These are phyloP conservation scores for Dictyostelium capitatum DNA, from an alignment of 78 protist genomes.

Conservation along the genomic window DNA sequence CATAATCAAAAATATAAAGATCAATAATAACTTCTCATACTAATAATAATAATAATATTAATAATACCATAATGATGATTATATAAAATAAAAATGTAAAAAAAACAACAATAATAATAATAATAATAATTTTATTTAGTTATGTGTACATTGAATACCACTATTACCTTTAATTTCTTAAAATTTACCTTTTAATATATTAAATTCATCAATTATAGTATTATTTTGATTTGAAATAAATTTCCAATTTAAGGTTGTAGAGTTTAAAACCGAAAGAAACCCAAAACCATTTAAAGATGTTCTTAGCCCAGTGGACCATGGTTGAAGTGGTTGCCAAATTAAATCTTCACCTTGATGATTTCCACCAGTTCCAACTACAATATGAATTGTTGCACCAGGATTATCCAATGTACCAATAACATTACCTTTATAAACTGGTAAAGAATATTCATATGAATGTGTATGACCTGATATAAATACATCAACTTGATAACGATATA, in stretches of 20 bases:
- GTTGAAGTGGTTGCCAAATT: conserved; percentile 10
- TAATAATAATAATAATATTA: no score
- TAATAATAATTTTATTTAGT: no score
- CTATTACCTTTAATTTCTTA: no score
- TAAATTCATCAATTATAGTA: neutral
- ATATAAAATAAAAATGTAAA: no score
- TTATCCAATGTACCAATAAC: neutral
- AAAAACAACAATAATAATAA: no score
- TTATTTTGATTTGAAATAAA: conserved; percentile 2
- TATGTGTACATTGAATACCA: no score
- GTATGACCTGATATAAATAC: conserved; percentile 48
- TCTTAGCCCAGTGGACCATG: conserved; percentile 27
- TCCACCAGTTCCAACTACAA: conserved; percentile 62
- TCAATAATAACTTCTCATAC: no score
- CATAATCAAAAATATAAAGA: neutral
- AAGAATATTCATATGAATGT: conserved; percentile 38
- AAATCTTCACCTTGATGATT: conserved; percentile 18
- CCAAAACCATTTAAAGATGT: conserved; percentile 25
- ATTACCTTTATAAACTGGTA: conserved; percentile 34
- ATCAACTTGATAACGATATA: conserved; percentile 41
- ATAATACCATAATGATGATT: no score
- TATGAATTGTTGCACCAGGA: conserved; percentile 29
- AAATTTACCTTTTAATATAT: neutral
- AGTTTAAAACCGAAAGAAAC: neutral
- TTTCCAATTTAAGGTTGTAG: conserved; percentile 19